Base-by-base conservation (phyloP, 805 yeast species). In the Suhomyces emberorum region DNA sequence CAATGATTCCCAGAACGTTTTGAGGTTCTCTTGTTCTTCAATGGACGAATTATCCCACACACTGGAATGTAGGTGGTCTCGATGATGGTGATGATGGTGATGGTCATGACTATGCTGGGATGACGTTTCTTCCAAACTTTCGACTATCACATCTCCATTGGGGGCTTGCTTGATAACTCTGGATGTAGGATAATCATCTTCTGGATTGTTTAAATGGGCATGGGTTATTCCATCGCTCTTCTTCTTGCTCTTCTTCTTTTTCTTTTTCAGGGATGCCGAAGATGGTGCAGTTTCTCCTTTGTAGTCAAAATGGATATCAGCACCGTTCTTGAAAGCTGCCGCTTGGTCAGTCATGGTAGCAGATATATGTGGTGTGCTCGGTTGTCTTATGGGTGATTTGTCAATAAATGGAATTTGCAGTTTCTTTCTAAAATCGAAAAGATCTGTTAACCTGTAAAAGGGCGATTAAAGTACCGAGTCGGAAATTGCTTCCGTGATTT, bases 61-160 rank as follows among this genome's bases (percentile, higher is more conserved):
- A 32, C 54, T 55, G n/a, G 43, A 34, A 30, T 38, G 44, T 14
- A 42, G 37, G 35, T 38, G 35, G 30, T 32, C 31, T 10, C 29
- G 27, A 30, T 34, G 21, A 21, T 37, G 37, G 14, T 39, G 21
- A 12, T 34, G 43, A 7, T 17, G 19, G 18, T 37, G 41, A 15
- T 19, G 30, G 7, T 24, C 32, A 15, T 35, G 32, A 18, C n/a
- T 11, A n/a, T 28, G 19, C n/a, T n/a, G 14, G 32, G 24, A 22
- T 23, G n/a, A n/a, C n/a, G n/a, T n/a, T 4, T 39, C 52, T 12
- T 65, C 70, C 34, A 77, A 52, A 34, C 76, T 70, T 48, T 83
- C 83, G 16, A 86, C 88, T 32, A 84, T 74, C 4, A 85, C 83
- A 47, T 83, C 86, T 6, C 95, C 95, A 54, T 84, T 82, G 3